Conservation (phyloP, 345 rosid genomes). For the rapeseed (Brassica napus) region DNA sequence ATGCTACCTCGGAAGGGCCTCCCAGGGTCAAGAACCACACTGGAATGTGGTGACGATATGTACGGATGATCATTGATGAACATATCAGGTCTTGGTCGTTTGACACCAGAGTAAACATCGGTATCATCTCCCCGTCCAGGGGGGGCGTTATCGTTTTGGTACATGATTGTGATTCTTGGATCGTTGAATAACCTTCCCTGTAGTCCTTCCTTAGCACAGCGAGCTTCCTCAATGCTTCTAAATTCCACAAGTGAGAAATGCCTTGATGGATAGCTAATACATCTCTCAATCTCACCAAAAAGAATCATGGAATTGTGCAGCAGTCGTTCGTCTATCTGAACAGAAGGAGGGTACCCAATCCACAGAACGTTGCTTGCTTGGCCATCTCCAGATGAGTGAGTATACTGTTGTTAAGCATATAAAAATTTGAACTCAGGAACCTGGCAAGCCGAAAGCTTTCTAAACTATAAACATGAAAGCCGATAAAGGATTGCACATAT, state of each 20-base stretch:
- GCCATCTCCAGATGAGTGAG: constrained; percentile 57
- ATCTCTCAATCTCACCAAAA: constrained; percentile 95
- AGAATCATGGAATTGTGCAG: constrained; percentile 96
- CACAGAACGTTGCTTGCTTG: constrained; percentile 86
- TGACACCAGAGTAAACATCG: constrained; percentile 52
- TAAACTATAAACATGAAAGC: constrained; percentile 14
- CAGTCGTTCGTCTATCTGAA: constrained; percentile 87
- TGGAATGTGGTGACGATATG: constrained; percentile 45
- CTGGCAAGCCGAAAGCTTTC: constrained; percentile 9
- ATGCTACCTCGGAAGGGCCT: constrained; percentile 56
- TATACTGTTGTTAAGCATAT: constrained; percentile 45
- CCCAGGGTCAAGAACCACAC: constrained; percentile 44
- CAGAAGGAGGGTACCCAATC: constrained; percentile 94
- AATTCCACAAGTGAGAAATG: constrained; percentile 92
- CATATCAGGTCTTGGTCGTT: constrained; percentile 60
- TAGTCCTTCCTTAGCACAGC: constrained; percentile 89
- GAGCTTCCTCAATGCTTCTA: constrained; percentile 94
- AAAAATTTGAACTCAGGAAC: constrained; percentile 5
- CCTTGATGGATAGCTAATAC: constrained; percentile 82
- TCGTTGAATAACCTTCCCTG: constrained; percentile 92
- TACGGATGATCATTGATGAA: constrained; percentile 49
- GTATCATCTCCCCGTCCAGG: constrained; percentile 62
- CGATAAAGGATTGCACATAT: neutral
- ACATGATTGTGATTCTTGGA: constrained; percentile 88
- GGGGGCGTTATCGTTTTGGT: constrained; percentile 64